Conservation (phyloP, 768 basidiomycete species). For the Russula dissimulans region DNA sequence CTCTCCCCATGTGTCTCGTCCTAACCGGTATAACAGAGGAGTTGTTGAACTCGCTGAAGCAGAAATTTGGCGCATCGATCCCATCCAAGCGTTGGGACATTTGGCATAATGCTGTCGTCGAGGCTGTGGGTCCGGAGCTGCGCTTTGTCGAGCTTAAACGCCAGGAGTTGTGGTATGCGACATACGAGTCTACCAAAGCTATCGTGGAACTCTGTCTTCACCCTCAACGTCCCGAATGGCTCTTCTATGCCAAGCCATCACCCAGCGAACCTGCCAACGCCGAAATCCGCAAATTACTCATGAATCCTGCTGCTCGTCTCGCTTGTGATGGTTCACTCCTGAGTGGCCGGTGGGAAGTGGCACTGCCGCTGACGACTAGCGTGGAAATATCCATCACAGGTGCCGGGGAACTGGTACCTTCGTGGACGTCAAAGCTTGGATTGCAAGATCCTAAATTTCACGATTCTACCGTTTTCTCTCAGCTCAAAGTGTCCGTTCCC, state of each 20-base stretch:
- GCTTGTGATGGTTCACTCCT: slow-evolving; percentile 49
- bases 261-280: slow-evolving; percentile 65
- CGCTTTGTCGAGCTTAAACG: slow-evolving; percentile 81
- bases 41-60: slow-evolving; percentile 44
- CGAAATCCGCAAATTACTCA: slow-evolving; percentile 63
- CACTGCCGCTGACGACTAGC: slow-evolving; percentile 50
- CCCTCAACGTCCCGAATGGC: slow-evolving; percentile 76
- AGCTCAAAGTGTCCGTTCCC: slow-evolving; percentile 54
- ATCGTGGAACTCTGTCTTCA: slow-evolving; percentile 69
- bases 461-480: slow-evolving; percentile 57
- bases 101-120: slow-evolving; percentile 62
- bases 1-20: slow-evolving; percentile 79
- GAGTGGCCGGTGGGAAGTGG: slow-evolving; percentile 70
- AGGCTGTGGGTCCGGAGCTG: slow-evolving; percentile 52
- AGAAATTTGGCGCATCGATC: slow-evolving; percentile 33
- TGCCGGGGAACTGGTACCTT: slow-evolving; percentile 59
- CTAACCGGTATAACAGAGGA: slow-evolving; percentile 41
- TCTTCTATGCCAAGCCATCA: slow-evolving; percentile 65
- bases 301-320: slow-evolving; percentile 69
- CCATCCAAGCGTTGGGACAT: slow-evolving; percentile 50
- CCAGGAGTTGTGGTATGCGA: slow-evolving; percentile 78
- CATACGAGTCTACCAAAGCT: slow-evolving; percentile 65
- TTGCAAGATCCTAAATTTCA: slow-evolving; percentile 55
- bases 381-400: slow-evolving; percentile 58
- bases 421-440: slow-evolving; percentile 81